A percentile compares a stretch with the other conserved stretches of the same genome.
phyloP scores from a whole-genome alignment of 2,329 filamentous ascomycete genomes.

The Colletotrichum sp. region DNA sequence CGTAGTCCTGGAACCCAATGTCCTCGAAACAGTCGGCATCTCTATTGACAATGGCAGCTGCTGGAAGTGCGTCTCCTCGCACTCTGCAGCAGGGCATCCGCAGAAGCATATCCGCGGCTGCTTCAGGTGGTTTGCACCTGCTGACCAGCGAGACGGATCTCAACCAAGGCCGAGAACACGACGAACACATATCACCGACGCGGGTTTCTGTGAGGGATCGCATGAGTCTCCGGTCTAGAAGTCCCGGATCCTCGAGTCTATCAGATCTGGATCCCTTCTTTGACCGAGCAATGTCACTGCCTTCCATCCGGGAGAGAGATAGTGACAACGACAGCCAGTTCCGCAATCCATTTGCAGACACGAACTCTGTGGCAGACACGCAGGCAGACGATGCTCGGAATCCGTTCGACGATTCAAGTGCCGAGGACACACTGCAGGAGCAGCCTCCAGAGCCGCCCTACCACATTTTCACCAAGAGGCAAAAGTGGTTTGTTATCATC shows the following conservation, averaged over 20 bases:
- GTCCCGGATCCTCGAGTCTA: not conserved
- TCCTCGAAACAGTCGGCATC: not conserved
- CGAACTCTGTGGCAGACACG: not conserved
- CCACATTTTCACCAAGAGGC: constrained; percentile 37
- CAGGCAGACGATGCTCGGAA: not conserved
- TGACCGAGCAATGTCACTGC: not conserved
- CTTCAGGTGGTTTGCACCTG: not conserved
- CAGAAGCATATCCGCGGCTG: not conserved
- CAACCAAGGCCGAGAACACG: not conserved
- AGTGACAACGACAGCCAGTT: not conserved
- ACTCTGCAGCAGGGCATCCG: not conserved
- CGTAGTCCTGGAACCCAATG: not conserved
- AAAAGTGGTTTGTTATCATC: constrained; percentile 52
- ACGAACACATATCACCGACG: not conserved
- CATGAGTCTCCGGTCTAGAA: not conserved
- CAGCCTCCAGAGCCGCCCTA: constrained; percentile 23
- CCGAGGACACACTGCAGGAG: not conserved
- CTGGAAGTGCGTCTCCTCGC: not conserved
- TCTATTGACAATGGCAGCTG: not conserved
- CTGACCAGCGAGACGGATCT: constrained; percentile 1
- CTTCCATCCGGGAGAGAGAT: not conserved
- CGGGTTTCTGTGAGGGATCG: not conserved
- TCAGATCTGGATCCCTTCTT: not conserved
- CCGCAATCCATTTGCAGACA: not conserved
- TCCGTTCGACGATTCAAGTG: not conserved